These are phyloP conservation scores for Dendrocalamus latiflorus DNA, from an alignment of 202 grass and related monocot genomes.

Conservation along the genomic window DNA sequence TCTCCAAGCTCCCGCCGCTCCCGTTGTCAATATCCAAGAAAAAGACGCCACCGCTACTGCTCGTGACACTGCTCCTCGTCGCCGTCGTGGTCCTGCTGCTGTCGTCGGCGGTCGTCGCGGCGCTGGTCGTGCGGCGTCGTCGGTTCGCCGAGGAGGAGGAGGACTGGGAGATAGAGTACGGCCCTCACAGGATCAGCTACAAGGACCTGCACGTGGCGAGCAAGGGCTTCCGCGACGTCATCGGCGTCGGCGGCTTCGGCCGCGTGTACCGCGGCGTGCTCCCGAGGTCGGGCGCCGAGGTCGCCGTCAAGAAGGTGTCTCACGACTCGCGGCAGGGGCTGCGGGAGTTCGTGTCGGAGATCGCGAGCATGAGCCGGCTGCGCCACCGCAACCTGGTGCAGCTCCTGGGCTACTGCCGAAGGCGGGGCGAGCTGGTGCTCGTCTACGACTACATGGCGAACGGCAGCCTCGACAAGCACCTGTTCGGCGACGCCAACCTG, in stretches of 20 bases:
- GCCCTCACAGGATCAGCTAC: constrained; percentile 71
- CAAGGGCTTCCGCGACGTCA: constrained; percentile 55
- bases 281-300: constrained; percentile 32
- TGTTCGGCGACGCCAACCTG: constrained; percentile 5
- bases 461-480: constrained; percentile 69
- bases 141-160: constrained; percentile 50
- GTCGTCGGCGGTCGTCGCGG: neutral
- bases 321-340: constrained; percentile 73
- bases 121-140: neutral
- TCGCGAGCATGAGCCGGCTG: constrained; percentile 75
- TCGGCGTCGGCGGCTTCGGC: constrained; percentile 79
- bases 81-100: constrained; percentile 13
- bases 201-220: constrained; percentile 55
- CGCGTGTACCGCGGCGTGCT: constrained; percentile 71
- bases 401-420: constrained; percentile 72
- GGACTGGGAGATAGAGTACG: constrained; percentile 65
- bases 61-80: neutral
- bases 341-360: constrained; percentile 79
- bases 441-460: constrained; percentile 91
- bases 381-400: constrained; percentile 85
- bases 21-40: constrained; percentile 25
- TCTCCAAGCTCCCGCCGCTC: constrained; percentile 46
- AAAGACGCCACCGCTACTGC: neutral
- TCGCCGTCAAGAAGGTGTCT: constrained; percentile 74
- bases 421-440: constrained; percentile 64